Conservation (phyloP, 1,284 basidiomycete species). For the Microbotryomycetes sp. region DNA sequence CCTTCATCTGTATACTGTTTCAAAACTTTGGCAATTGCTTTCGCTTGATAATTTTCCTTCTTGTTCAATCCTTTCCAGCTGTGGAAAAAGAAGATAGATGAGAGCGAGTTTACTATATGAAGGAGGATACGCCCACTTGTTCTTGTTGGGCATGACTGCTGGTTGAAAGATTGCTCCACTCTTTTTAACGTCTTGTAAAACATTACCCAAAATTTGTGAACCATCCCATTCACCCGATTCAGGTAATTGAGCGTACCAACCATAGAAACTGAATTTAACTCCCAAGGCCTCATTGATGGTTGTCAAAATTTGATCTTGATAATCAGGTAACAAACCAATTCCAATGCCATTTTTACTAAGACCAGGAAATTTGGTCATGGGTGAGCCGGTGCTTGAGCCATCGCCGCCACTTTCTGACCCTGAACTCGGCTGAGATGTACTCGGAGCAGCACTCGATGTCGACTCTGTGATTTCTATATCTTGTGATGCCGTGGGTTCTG, state of each 20-base stretch:
- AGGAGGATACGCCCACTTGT: background rate
- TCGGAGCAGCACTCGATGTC: background rate
- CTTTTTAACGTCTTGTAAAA: slow-evolving; percentile 21
- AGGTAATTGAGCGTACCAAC: slow-evolving; percentile 21
- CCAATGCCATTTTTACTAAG: slow-evolving; percentile 14
- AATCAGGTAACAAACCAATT: slow-evolving; percentile 22
- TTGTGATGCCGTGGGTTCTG: background rate
- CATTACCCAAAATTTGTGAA: slow-evolving; percentile 1
- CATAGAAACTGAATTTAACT: slow-evolving; percentile 14
- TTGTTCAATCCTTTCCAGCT: background rate
- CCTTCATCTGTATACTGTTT: background rate
- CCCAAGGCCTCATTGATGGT: slow-evolving; percentile 12
- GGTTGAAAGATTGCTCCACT: slow-evolving; percentile 22
- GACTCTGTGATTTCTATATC: background rate
- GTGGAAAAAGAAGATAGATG: too few relatives aligned
- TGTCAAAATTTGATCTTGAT: slow-evolving; percentile 9
- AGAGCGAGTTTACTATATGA: too few relatives aligned
- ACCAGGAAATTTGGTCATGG: background rate
- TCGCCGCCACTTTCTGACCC: too few relatives aligned
- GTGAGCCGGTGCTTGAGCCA: background rate
- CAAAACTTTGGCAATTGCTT: background rate
- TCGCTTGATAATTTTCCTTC: background rate
- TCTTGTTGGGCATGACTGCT: background rate
- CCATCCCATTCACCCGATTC: slow-evolving; percentile 21
- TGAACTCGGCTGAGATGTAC: background rate